Evolutionary conservation across 1,284 basidiomycete species (phyloP), one percentile per base, ranked within the genome.

Genomic region (Neonothopanus nambi): DNA sequence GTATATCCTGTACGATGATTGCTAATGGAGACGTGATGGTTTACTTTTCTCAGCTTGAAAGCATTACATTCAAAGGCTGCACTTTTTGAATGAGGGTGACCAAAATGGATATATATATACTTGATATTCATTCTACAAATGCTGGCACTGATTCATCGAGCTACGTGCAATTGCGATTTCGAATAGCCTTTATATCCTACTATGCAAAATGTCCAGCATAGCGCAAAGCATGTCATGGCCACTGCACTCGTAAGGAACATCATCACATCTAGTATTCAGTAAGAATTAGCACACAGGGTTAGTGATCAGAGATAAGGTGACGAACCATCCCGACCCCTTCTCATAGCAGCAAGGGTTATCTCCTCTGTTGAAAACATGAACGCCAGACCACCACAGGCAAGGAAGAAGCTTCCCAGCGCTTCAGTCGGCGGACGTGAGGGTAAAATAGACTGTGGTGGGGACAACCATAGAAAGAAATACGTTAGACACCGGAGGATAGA

Each of bases 361-460:
- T 97, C 94, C 70, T 98, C 95, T 28, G 89, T 89, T 38, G 89
- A 93, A 51, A 95, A 83, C 74, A 97, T 94, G 72, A 98, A 98
- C 48, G 89, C 81, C 52, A 98, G 71, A 3, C 96, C 95, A 48
- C 96, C 95, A 43, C 86, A 87, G 13, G 93, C 82, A 48, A 95
- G 78, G 72, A 91, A 91, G 71, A 98, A 93, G 48, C 90, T 82
- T 5, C 87, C 92, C 41, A 98, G 70, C 1, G 91, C 89, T 74
- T 98, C 95, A 0, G 95, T 97, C 0, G 95, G 95, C 1, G 95
- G 95, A 5, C 95, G 84, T n/a, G 90, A 91, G 2, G 96, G 95
- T 9, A 94, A 78, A 17, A 89, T 79, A 2, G 89, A 91, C 12
- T 77, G 76, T 12, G 87, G 85, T 13, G 89, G 87, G 24, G 83